These are phyloP conservation scores for Linnemannia elongata DNA, from an alignment of 192 early-diverging fungal genomes.

Conservation along the genomic window DNA sequence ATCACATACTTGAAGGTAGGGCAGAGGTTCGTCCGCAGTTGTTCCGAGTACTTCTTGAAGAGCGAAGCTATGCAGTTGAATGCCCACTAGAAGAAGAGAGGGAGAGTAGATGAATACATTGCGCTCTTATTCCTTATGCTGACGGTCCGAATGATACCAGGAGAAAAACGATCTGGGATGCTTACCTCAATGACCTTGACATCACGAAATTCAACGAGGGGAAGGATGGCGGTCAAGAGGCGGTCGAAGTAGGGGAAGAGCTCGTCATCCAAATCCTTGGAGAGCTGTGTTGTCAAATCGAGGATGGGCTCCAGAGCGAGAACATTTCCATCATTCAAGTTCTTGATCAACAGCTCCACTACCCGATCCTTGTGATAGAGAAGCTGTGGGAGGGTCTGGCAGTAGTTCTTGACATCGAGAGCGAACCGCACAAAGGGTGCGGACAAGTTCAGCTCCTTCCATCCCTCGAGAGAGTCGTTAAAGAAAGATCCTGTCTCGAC, in stretches of 20 bases:
- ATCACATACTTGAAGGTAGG: conserved; percentile 77
- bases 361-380: conserved; percentile 92
- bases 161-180: neutral
- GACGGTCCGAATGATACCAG: neutral
- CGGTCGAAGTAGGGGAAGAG: conserved; percentile 82
- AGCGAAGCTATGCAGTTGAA: conserved; percentile 92
- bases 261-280: conserved; percentile 94
- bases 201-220: conserved; percentile 75
- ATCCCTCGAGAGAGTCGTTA: conserved; percentile 82
- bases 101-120: neutral
- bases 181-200: conserved; percentile 83
- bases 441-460: conserved; percentile 94
- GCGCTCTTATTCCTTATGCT: neutral
- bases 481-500: conserved; percentile 85
- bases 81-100: conserved; percentile 62
- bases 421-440: conserved; percentile 81
- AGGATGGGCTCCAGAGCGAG: conserved; percentile 86
- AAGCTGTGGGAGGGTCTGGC: conserved; percentile 86
- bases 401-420: conserved; percentile 72
- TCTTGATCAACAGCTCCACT: conserved; percentile 71
- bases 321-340: conserved; percentile 72
- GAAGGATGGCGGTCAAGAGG: conserved; percentile 76
- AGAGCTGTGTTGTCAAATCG: conserved; percentile 85
- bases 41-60: conserved; percentile 89
- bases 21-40: conserved; percentile 76